Conservation (phyloP, 2,329 filamentous ascomycete species). For the Fusarium guadeloupense region DNA sequence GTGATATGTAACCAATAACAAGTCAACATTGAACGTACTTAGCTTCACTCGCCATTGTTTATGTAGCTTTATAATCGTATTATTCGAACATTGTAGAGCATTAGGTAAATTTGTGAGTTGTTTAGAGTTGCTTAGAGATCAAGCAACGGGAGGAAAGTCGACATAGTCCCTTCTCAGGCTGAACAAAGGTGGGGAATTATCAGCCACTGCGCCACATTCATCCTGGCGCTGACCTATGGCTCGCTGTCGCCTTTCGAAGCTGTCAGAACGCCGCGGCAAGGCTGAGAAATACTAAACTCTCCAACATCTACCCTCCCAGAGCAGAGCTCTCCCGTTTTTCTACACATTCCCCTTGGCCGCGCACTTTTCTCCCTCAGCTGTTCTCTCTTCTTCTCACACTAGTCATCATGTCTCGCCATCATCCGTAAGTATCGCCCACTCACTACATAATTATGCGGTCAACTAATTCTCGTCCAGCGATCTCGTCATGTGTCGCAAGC, state of each 20-base stretch:
- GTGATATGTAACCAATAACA: constrained; percentile 9
- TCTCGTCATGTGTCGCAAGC: constrained; percentile 99
- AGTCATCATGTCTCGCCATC: constrained; percentile 84
- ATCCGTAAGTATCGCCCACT: constrained; percentile 71
- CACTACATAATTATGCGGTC: not conserved
- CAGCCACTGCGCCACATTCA: constrained; percentile 27
- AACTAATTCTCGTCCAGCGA: constrained; percentile 65
- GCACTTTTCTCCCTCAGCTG: not conserved
- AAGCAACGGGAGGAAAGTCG: not conserved
- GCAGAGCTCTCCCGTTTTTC: constrained; percentile 3
- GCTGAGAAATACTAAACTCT: constrained; percentile 54
- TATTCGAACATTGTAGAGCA: not conserved
- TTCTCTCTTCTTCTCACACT: not conserved
- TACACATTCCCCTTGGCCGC: constrained; percentile 3
- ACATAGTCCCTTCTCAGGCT: constrained; percentile 42
- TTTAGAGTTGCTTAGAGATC: not conserved
- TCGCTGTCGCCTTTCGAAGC: constrained; percentile 30
- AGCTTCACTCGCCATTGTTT: constrained; percentile 33
- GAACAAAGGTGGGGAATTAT: constrained; percentile 42
- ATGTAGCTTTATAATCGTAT: not conserved
- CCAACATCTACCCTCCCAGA: constrained; percentile 18
- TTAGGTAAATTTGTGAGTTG: not conserved
- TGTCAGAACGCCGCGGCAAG: constrained; percentile 49
- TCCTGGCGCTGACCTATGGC: constrained; percentile 37
- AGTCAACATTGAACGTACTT: constrained; percentile 29